Base-by-base conservation (phyloP, 805 yeast species). In the Candida parachauliodes region DNA sequence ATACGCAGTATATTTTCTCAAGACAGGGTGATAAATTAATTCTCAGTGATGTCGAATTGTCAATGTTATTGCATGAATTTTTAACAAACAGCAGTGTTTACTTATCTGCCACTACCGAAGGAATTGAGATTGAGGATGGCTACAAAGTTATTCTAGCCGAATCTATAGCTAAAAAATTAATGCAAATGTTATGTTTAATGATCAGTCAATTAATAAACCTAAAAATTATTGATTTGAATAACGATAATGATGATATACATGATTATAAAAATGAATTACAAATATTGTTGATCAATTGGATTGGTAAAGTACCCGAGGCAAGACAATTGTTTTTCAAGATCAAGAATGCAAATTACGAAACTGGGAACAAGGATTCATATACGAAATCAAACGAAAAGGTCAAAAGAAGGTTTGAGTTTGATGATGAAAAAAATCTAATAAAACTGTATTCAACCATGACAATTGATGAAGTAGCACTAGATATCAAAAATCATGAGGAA, bases 61-160 rank as follows among this genome's bases (percentile, higher is more conserved):
- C 76, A 46, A 80, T 82, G 87, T 51, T 84, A 10, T 54, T 84
- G 25, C 88, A 82, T 57, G 88, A 81, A 52, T 79, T 83, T 46
- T 67, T 84, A 41, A 67, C 77, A n/a, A 77, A 75, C 43, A 72
- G 64, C 25, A 46, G 51, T 17, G 45, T 47, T n/a, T 63, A 62
- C 36, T 48, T 65, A 11, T 48, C 59, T 3, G 60, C 65, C 1
- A 44, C 57, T 5, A 45, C 57, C 5, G 59, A 57, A 11, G 65
- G 65, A 6, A 48, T 60, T 6, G 63, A 54, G 22, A 50, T 51
- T 6, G 57, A 55, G 8, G 55, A 49, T 32, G 65, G 60, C 1
- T 47, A 50, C 36, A 52, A 54, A 43, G 54, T 59, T 5, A 53
- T 50, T 1, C 42, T 62, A 21, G 51, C 66, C 1, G 62, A 55